Percentiles rank a stretch among this genome's conserved stretches.
phyloP scores from a whole-genome alignment of 768 basidiomycete species.

The Termitomyces sp. region DNA sequence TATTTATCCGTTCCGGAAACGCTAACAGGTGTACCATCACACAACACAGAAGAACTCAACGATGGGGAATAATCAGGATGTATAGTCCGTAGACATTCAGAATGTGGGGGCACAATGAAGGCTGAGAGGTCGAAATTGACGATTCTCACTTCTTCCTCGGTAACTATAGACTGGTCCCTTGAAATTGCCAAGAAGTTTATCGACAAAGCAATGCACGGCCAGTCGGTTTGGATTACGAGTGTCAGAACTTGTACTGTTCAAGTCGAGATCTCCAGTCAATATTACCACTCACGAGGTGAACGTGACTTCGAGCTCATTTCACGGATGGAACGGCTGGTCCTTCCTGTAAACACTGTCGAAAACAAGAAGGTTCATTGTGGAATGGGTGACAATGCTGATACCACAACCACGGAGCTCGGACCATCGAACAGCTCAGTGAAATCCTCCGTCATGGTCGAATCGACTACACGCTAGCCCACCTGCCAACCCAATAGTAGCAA shows the following conservation, averaged over 20 bases:
- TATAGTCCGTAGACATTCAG: background rate
- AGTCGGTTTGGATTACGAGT: background rate
- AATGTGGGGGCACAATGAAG: background rate
- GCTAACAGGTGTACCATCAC: background rate
- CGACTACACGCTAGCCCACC: conserved; percentile 27
- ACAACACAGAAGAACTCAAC: conserved; percentile 10
- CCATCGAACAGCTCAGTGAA: background rate
- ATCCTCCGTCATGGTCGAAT: background rate
- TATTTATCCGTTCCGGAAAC: too few species aligned
- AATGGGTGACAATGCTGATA: background rate
- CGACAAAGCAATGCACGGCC: background rate
- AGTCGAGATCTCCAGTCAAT: background rate
- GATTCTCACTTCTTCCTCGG: background rate
- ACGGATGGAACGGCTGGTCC: background rate
- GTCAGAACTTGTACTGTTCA: background rate
- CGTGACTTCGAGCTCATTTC: background rate
- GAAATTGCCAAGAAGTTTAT: background rate
- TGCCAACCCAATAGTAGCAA: conserved; percentile 63
- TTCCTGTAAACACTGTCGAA: background rate
- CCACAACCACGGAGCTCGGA: background rate
- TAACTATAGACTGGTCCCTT: background rate
- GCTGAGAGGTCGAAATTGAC: too few species aligned
- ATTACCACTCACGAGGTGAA: background rate
- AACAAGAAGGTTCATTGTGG: background rate
- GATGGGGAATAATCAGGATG: background rate